phyloP scores from a whole-genome alignment of 495 filamentous ascomycete species.

The Podospora anserina region DNA sequence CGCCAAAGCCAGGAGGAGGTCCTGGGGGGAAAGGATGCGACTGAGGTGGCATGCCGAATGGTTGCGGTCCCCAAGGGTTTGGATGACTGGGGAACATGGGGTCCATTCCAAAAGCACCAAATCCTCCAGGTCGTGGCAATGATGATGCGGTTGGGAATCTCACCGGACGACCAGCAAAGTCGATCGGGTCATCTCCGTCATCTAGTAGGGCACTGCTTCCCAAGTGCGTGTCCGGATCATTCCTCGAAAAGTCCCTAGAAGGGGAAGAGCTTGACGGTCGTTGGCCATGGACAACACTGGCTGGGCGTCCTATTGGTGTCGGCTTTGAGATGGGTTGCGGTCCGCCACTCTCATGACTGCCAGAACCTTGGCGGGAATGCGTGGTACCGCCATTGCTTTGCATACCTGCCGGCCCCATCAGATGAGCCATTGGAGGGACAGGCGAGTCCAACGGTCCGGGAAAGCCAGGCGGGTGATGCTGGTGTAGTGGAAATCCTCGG shows the following conservation, averaged over 20 bases:
- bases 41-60: slow-evolving; percentile 15
- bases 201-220: slow-evolving; percentile 92
- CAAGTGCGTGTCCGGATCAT: slow-evolving; percentile 71
- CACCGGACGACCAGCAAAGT: slow-evolving; percentile 26
- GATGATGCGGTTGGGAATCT: slow-evolving; percentile 16
- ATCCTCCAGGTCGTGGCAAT: not conserved
- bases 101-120: slow-evolving; percentile 30
- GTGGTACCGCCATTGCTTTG: slow-evolving; percentile 34
- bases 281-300: slow-evolving; percentile 59
- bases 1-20: slow-evolving; percentile 28
- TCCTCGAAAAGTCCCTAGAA: slow-evolving; percentile 46
- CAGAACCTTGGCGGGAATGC: slow-evolving; percentile 49
- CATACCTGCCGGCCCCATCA: slow-evolving; percentile 24
- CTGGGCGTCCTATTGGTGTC: slow-evolving; percentile 82
- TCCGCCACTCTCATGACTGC: slow-evolving; percentile 40
- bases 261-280: slow-evolving; percentile 38
- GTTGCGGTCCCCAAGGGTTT: slow-evolving; percentile 30
- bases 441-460: slow-evolving; percentile 47
- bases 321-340: slow-evolving; percentile 72
- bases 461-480: slow-evolving; percentile 51
- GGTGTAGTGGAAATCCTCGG: slow-evolving; percentile 60
- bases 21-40: slow-evolving; percentile 20
- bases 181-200: slow-evolving; percentile 58
- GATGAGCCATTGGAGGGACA: slow-evolving; percentile 34
- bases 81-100: slow-evolving; percentile 21